These are phyloP conservation scores for Syncephalis plumigaleata DNA, from an alignment of 371 early-diverging fungal genomes.

Conservation along the genomic window DNA sequence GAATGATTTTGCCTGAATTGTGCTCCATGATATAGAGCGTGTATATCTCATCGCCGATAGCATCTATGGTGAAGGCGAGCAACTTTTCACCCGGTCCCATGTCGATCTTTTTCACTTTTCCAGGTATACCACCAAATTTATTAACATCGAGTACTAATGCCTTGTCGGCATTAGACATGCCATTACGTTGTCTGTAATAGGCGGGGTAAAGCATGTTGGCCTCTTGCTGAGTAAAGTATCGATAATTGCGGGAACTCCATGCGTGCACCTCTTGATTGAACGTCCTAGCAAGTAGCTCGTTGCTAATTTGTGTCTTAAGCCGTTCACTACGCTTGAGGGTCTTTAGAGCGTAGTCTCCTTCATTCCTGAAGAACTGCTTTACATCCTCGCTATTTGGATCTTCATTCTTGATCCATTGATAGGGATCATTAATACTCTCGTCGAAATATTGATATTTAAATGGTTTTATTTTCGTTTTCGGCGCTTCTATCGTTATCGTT, in stretches of 20 bases:
- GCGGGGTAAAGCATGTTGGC: constrained; percentile 1
- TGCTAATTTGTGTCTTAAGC: not conserved
- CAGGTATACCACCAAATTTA: not conserved
- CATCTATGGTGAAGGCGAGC: constrained; percentile 34
- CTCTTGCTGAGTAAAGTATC: not conserved
- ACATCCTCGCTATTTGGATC: not conserved
- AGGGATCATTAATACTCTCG: too few species aligned
- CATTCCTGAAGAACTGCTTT: not conserved
- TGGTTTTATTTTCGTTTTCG: too few species aligned
- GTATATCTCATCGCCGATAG: constrained; percentile 27
- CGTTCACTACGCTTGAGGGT: not conserved
- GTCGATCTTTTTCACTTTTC: not conserved
- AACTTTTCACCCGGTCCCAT: constrained; percentile 15
- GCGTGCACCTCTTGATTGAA: too few species aligned
- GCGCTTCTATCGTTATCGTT: too few species aligned
- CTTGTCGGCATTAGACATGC: not conserved
- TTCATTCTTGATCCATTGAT: too few species aligned
- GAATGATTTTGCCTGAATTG: constrained; percentile 12
- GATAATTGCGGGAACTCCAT: not conserved
- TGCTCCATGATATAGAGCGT: constrained; percentile 27
- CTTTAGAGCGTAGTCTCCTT: not conserved
- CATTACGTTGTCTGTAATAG: not conserved
- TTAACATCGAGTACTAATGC: constrained; percentile 4
- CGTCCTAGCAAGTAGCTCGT: too few species aligned
- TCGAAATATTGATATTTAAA: too few species aligned